phyloP scores from a whole-genome alignment of 2,329 filamentous ascomycete genomes.

The Stagonosporopsis rhizophila region DNA sequence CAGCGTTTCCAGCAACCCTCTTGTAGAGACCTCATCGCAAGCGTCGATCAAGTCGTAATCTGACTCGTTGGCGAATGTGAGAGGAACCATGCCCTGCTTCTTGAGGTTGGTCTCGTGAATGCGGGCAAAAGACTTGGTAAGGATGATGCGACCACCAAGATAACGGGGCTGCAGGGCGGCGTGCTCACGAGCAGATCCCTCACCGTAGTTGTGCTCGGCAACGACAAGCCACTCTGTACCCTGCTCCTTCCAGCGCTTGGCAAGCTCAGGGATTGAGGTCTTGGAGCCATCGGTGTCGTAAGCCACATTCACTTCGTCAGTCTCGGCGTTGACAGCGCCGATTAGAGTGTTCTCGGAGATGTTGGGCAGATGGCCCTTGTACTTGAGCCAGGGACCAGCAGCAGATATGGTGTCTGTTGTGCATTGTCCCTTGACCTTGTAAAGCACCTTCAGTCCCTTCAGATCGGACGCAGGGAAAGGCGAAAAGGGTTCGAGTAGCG shows the following conservation, averaged over 20 bases:
- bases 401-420: conserved; percentile 99
- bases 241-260: conserved; percentile 73
- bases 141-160: conserved; percentile 82
- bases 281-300: conserved; percentile 82
- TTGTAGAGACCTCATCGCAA: conserved; percentile 81
- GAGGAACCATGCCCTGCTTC: conserved; percentile 95
- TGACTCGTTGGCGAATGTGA: conserved; percentile 86
- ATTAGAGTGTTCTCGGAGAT: conserved; percentile 79
- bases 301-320: conserved; percentile 59
- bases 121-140: conserved; percentile 85
- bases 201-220: conserved; percentile 67
- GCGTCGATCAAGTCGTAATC: conserved; percentile 87
- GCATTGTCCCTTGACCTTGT: conserved; percentile 97
- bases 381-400: conserved; percentile 96
- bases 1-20: conserved; percentile 84
- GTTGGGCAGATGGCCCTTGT: conserved; percentile 98
- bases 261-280: conserved; percentile 86
- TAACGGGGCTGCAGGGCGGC: conserved; percentile 91
- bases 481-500: conserved; percentile 87
- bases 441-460: conserved; percentile 79
- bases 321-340: conserved; percentile 14
- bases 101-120: conserved; percentile 97
- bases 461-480: conserved; percentile 82
- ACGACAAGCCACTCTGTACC: conserved; percentile 13
- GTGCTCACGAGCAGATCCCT: conserved; percentile 88